These are phyloP conservation scores for Arachis monticola DNA, from an alignment of 331 rosid species.

Conservation along the genomic window DNA sequence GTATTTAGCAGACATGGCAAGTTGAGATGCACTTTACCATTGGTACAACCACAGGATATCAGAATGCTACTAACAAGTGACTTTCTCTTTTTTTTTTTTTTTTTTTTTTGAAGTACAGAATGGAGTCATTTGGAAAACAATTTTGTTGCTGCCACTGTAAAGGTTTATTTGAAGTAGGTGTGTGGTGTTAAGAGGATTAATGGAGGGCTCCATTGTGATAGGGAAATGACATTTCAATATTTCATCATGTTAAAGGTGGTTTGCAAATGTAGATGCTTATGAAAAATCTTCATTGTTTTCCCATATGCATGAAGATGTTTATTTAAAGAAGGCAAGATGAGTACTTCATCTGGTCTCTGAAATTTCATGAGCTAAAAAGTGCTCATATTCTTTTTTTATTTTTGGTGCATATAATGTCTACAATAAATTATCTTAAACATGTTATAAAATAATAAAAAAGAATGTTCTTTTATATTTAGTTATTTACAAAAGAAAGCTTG, in stretches of 20 bases:
- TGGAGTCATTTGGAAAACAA: slow-evolving; percentile 8
- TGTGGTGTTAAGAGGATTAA: background rate
- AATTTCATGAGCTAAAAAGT: background rate
- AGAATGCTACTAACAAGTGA: background rate
- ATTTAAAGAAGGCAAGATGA: background rate
- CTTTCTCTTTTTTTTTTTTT: background rate
- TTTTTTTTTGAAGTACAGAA: background rate
- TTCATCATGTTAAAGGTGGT: no score
- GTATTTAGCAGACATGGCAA: background rate
- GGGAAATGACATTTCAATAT: no score
- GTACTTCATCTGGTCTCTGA: background rate
- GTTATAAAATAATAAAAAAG: slow-evolving; percentile 10
- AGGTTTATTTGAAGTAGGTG: background rate
- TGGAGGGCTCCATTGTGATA: no score
- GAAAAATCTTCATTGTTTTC: no score
- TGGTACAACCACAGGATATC: slow-evolving; percentile 17
- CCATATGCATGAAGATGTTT: no score
- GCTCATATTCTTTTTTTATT: slow-evolving; percentile 2
- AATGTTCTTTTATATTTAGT: slow-evolving; percentile 9
- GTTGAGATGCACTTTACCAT: slow-evolving; percentile 24
- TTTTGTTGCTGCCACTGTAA: background rate
- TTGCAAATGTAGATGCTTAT: no score
- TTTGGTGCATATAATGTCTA: no score
- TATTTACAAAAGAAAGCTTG: slow-evolving; percentile 38
- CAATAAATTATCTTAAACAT: no score